Evolutionary conservation across 495 filamentous ascomycete genomes (phyloP).

Genomic region (Saxophila tyrrhenica): DNA sequence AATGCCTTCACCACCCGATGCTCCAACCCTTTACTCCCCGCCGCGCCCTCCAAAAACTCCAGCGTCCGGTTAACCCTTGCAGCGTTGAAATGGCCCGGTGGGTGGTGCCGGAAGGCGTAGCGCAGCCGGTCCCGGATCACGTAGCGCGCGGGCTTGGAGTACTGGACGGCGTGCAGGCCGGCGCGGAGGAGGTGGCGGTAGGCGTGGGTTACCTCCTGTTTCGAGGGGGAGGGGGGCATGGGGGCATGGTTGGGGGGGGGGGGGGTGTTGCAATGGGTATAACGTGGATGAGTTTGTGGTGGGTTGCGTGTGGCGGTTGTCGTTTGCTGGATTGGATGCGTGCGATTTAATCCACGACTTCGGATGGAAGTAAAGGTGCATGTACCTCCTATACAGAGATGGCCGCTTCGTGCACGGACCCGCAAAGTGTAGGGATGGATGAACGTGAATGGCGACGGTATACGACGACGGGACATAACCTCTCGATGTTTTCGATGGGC

Average conservation of each 20-base stretch:
- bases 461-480: too few relatives aligned
- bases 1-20: constrained; percentile 72
- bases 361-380: too few relatives aligned
- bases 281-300: not conserved
- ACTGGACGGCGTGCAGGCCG: constrained; percentile 66
- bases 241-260: not conserved
- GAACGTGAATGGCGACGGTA: too few relatives aligned
- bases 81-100: constrained; percentile 42
- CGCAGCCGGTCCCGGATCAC: constrained; percentile 54
- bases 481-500: too few relatives aligned
- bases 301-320: too few relatives aligned
- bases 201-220: constrained; percentile 47
- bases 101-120: constrained; percentile 53
- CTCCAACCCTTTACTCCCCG: constrained; percentile 56
- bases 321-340: too few relatives aligned
- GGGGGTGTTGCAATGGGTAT: too few relatives aligned
- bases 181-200: constrained; percentile 72
- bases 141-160: constrained; percentile 64
- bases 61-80: constrained; percentile 60
- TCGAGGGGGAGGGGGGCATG: not conserved
- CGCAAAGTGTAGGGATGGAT: too few relatives aligned
- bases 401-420: too few relatives aligned
- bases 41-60: constrained; percentile 62
- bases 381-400: too few relatives aligned
- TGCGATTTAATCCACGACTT: too few relatives aligned